These are phyloP conservation scores for Staphylotrichum tortipilum DNA, from an alignment of 495 filamentous ascomycete genomes.

Conservation along the genomic window DNA sequence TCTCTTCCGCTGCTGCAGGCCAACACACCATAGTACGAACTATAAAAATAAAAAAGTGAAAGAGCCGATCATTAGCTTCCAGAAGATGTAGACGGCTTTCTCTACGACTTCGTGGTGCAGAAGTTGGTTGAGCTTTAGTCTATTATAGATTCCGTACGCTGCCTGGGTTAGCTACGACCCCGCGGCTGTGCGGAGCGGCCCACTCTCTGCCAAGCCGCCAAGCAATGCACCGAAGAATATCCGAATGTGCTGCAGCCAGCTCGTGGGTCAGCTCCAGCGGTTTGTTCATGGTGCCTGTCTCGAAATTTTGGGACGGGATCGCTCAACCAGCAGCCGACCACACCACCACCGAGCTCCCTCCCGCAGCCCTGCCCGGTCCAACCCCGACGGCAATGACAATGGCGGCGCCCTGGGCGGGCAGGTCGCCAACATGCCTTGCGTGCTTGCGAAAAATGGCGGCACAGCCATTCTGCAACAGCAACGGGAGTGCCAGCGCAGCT, in stretches of 20 bases:
- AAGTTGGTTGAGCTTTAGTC: no score
- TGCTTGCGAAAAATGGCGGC: slow-evolving; percentile 23
- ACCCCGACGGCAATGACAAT: background rate
- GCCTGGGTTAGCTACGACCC: no score
- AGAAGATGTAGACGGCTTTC: no score
- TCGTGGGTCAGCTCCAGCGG: no score
- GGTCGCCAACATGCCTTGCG: slow-evolving; percentile 22
- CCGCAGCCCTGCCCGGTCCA: background rate
- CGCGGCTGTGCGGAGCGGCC: no score
- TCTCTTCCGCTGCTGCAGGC: no score
- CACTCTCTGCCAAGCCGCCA: background rate
- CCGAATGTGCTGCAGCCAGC: background rate
- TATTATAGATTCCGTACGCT: no score
- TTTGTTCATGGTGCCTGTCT: no score
- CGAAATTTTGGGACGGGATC: slow-evolving; percentile 2
- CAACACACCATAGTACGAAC: no score
- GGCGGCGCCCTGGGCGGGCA: slow-evolving; percentile 17
- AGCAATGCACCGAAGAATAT: slow-evolving; percentile 3
- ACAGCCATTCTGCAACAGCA: slow-evolving; percentile 12
- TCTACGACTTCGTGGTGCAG: no score
- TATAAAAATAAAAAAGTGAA: no score
- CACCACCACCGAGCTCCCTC: background rate
- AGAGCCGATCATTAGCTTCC: no score
- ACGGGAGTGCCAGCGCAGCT: slow-evolving; percentile 12
- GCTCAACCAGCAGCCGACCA: background rate